Evolutionary conservation across 192 early-diverging fungal species (phyloP).

Genomic region (Funneliformis mosseae): DNA sequence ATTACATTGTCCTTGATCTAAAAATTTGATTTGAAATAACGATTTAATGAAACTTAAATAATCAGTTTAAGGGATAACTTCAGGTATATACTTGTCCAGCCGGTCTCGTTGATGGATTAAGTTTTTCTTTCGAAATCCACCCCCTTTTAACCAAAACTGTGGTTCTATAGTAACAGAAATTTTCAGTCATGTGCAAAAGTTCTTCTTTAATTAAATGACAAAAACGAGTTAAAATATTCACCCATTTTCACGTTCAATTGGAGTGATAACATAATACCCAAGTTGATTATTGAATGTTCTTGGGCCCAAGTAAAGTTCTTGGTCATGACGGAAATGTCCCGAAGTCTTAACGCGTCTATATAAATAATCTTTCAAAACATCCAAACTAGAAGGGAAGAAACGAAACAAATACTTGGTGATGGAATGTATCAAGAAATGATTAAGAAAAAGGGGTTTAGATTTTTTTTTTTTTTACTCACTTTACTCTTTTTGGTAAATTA

Average conservation of each 20-base stretch:
- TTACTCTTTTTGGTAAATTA: conserved; percentile 68
- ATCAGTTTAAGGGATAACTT: neutral
- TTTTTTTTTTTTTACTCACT: conserved; percentile 45
- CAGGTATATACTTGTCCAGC: conserved; percentile 38
- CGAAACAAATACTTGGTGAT: too few species aligned
- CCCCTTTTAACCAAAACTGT: conserved; percentile 85
- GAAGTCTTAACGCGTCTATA: conserved; percentile 74
- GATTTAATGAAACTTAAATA: neutral
- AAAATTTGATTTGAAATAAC: neutral
- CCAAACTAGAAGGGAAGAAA: conserved; percentile 34
- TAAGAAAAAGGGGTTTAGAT: neutral
- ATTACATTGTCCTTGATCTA: conserved; percentile 56
- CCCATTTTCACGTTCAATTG: conserved; percentile 71
- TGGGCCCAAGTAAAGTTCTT: conserved; percentile 85
- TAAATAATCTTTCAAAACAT: conserved; percentile 62
- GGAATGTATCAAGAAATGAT: neutral
- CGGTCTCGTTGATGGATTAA: conserved; percentile 55
- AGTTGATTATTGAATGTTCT: conserved; percentile 66
- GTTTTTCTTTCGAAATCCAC: conserved; percentile 79
- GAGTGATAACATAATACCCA: conserved; percentile 77
- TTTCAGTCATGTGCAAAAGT: neutral
- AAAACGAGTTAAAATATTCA: conserved; percentile 27
- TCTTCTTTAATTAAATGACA: neutral
- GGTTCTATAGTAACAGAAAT: conserved; percentile 43
- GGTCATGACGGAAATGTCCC: conserved; percentile 69